Evolutionary conservation across 2,329 filamentous ascomycete species (phyloP), one percentile per base, ranked within the genome.

Genomic region (Penicillium sp.): DNA sequence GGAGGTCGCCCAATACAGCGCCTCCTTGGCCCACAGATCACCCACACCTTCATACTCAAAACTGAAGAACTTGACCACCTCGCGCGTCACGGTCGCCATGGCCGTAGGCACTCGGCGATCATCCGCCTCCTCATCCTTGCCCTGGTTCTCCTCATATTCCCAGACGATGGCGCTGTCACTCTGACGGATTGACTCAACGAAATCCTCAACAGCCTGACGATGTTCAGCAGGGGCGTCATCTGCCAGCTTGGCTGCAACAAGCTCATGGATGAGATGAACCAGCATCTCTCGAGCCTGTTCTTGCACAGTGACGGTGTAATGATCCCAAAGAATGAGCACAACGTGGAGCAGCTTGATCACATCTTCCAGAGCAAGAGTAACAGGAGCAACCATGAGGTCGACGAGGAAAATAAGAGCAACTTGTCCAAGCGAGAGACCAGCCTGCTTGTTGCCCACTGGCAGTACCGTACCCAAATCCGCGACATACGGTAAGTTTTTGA

Each of bases 201-300:
- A 86, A 60, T 92, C 87, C 75, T 99, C 94, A 51, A 97, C 93
- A 0, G 87, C 85, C 63, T 87, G 84, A 71, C 91, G 92, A 55
- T 87, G 87, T 2, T 87, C 86, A 19, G 82, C 84, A 6, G 88
- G 84, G 52, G 79, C 78, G 60, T 92, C 87, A 58, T 96, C 90
- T 61, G 96, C 88, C 49, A 89, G 83, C 68, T 86, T 87, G 1
- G 87, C 88, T 30, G 97, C 93, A 40, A 99, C 92, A 6, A 98
- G 83, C 75, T 98, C 95, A 70, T 99, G 95, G 51, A 99, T 96
- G 19, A 99, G 84, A 79, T 99, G 95, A 1, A 99, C 93, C 16
- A 99, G 85, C 93, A 99, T 97, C 77, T 99, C 95, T 52, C 93
- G 88, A 33, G 96, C 93, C 76, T 99, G 94, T 68, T 98, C 95